phyloP scores from a whole-genome alignment of 495 filamentous ascomycete genomes.

The Articulospora tetracladia region DNA sequence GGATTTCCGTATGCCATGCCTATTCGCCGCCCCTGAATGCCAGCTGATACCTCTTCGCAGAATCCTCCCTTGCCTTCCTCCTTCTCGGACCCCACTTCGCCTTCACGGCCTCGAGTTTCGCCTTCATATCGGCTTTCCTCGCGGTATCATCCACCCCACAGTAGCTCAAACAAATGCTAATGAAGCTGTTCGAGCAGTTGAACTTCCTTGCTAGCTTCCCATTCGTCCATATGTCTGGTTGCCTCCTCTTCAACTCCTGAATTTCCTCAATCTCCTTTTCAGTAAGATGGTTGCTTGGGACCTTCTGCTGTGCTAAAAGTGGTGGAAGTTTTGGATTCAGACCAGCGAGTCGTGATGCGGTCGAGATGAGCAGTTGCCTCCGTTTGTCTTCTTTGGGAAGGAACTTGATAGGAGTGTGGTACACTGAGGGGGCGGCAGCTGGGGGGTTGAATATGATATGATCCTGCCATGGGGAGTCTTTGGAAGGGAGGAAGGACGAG shows the following conservation, averaged over 20 bases:
- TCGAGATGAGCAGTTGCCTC: conserved; percentile 33
- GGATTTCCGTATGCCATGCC: neutral
- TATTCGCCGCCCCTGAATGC: conserved; percentile 43
- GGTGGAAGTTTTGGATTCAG: conserved; percentile 42
- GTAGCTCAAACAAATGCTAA: conserved; percentile 47
- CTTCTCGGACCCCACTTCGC: conserved; percentile 70
- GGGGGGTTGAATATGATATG: conserved; percentile 94
- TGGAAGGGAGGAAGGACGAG: conserved; percentile 52
- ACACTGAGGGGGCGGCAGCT: conserved; percentile 73
- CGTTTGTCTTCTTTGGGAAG: conserved; percentile 77
- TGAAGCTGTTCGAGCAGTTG: conserved; percentile 72
- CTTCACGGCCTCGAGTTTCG: conserved; percentile 54
- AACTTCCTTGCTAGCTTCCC: conserved; percentile 66
- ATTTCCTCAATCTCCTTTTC: conserved; percentile 75
- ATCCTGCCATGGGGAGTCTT: conserved; percentile 20
- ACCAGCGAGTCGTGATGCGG: conserved; percentile 1
- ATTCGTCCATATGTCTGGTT: conserved; percentile 72
- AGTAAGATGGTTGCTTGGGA: conserved; percentile 59
- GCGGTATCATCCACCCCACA: conserved; percentile 30
- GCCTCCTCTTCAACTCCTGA: conserved; percentile 56
- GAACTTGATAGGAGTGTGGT: conserved; percentile 86
- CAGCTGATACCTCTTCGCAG: conserved; percentile 60
- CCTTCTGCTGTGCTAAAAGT: conserved; percentile 35
- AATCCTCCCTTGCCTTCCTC: conserved; percentile 69
- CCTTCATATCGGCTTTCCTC: conserved; percentile 32